These are phyloP conservation scores for Colletotrichum somersetense DNA, from an alignment of 2,329 filamentous ascomycete genomes.

Conservation along the genomic window DNA sequence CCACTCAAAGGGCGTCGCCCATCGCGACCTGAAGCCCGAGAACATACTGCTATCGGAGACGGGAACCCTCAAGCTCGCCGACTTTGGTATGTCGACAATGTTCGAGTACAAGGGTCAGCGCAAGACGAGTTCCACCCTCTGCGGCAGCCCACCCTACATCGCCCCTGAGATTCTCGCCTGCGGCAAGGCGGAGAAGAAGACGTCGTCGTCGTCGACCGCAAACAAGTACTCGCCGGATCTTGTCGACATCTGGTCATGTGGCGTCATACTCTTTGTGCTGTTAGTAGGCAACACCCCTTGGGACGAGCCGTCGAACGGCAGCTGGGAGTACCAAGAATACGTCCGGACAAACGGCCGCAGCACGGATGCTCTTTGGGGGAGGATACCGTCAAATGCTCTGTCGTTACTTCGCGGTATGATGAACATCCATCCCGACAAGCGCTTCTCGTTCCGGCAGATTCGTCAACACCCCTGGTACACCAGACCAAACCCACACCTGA, in stretches of 20 bases:
- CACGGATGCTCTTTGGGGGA: conserved; percentile 86
- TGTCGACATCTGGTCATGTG: conserved; percentile 97
- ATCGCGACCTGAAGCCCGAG: conserved; percentile 93
- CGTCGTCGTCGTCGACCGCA: conserved; percentile 55
- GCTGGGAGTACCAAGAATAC: conserved; percentile 94
- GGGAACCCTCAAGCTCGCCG: conserved; percentile 92
- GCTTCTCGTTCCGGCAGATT: conserved; percentile 89
- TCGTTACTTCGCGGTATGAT: conserved; percentile 95
- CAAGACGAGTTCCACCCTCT: conserved; percentile 89
- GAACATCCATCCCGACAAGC: conserved; percentile 77
- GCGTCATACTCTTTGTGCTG: conserved; percentile 96
- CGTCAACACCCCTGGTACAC: conserved; percentile 97
- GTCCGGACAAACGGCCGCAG: conserved; percentile 83
- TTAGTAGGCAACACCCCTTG: conserved; percentile 97
- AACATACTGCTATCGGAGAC: conserved; percentile 90
- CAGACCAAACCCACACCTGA: conserved; percentile 81
- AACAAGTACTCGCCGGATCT: conserved; percentile 80
- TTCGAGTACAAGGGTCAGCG: conserved; percentile 89
- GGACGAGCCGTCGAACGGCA: conserved; percentile 89
- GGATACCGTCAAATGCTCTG: conserved; percentile 78
- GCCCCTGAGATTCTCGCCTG: conserved; percentile 87
- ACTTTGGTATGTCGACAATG: conserved; percentile 95
- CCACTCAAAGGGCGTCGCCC: conserved; percentile 94
- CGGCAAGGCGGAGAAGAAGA: conserved; percentile 59
- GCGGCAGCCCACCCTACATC: conserved; percentile 96